Percentiles rank a stretch among this genome's conserved stretches.
Evolutionary conservation across 177 flowering plant species (phyloP).

Genomic region (Tripterygium wilfordii): DNA sequence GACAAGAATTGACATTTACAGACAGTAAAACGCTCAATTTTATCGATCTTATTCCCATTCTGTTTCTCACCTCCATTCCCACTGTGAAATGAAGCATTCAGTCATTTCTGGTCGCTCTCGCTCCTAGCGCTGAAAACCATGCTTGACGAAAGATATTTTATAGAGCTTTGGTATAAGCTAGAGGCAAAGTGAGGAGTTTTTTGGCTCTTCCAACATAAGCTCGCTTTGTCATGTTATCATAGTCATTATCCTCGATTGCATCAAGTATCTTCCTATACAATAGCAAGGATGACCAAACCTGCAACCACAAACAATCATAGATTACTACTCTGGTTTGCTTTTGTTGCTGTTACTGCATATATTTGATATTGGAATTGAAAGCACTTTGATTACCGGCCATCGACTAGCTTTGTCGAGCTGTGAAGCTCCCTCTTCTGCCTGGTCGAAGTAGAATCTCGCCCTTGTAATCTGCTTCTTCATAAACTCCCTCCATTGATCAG

Average conservation of each 20-base stretch:
- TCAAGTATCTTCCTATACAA: constrained; percentile 62
- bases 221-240: constrained; percentile 62
- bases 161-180: constrained; percentile 45
- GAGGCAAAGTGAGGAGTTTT: constrained; percentile 57
- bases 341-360: not conserved
- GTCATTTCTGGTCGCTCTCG: not conserved
- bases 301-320: constrained; percentile 10
- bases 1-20: too few relatives aligned
- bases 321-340: not conserved
- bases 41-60: too few relatives aligned
- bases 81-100: too few relatives aligned
- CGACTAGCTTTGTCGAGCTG: constrained; percentile 66
- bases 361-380: not conserved
- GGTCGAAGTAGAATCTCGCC: constrained; percentile 56
- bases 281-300: constrained; percentile 71
- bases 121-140: not conserved
- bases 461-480: constrained; percentile 72
- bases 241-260: constrained; percentile 63
- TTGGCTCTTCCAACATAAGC: constrained; percentile 59
- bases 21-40: too few relatives aligned
- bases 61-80: too few relatives aligned
- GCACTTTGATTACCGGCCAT: constrained; percentile 51
- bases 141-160: constrained; percentile 16
- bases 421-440: constrained; percentile 67
- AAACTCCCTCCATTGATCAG: constrained; percentile 58